Conservation (phyloP, 139 green algal species). For the Penium margaritaceum region DNA sequence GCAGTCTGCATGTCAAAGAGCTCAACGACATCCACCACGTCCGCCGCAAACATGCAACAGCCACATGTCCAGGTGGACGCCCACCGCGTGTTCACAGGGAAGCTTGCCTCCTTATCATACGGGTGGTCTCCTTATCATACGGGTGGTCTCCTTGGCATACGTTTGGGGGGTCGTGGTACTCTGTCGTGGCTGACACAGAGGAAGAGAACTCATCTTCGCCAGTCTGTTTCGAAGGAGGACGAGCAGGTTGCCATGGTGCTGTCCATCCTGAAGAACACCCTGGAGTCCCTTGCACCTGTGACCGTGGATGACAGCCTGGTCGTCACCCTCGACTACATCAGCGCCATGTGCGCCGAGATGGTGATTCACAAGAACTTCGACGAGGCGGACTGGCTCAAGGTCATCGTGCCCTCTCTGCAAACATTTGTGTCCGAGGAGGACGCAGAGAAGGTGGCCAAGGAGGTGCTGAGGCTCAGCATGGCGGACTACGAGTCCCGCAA, state of each 20-base stretch:
- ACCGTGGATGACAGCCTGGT: background rate
- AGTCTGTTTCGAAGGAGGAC: slow-evolving; percentile 3
- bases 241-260: slow-evolving; percentile 17
- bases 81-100: too few species aligned
- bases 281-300: background rate
- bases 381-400: slow-evolving; percentile 32
- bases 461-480: slow-evolving; percentile 23
- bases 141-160: too few species aligned
- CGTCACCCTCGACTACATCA: slow-evolving; percentile 25
- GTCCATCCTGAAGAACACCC: background rate
- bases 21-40: too few species aligned
- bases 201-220: too few species aligned
- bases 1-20: too few species aligned
- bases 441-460: slow-evolving; percentile 7
- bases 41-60: too few species aligned
- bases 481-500: slow-evolving; percentile 28
- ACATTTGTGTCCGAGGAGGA: slow-evolving; percentile 18
- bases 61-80: too few species aligned
- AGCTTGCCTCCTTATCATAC: too few species aligned
- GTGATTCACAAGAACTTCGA: slow-evolving; percentile 32
- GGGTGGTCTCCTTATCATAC: too few species aligned
- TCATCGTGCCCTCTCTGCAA: slow-evolving; percentile 17
- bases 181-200: too few species aligned
- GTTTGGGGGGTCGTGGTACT: too few species aligned
- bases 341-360: slow-evolving; percentile 17